These are phyloP conservation scores for Cornus suecica DNA, from an alignment of 148 eudicot species.

Conservation along the genomic window DNA sequence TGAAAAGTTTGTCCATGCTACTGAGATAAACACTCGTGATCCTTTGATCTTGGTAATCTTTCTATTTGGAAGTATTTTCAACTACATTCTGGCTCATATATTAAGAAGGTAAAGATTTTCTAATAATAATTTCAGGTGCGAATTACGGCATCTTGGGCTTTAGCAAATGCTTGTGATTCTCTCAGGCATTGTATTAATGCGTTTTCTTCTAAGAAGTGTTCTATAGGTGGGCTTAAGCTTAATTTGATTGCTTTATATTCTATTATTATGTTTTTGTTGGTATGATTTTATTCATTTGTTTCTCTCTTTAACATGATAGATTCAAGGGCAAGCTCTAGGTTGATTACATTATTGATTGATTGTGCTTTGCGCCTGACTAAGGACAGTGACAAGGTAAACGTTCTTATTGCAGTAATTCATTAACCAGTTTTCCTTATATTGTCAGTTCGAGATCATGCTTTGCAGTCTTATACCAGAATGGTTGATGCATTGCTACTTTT, in stretches of 20 bases:
- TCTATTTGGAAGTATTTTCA: neutral
- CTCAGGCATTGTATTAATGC: slow-evolving; percentile 55
- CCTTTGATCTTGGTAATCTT: slow-evolving; percentile 56
- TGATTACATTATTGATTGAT: slow-evolving; percentile 45
- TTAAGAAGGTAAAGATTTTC: neutral
- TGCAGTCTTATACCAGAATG: slow-evolving; percentile 3
- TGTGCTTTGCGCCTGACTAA: slow-evolving; percentile 67
- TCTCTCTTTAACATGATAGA: slow-evolving; percentile 31
- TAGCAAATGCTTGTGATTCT: slow-evolving; percentile 92
- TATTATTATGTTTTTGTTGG: neutral
- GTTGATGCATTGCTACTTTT: neutral
- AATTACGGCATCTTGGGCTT: slow-evolving; percentile 93
- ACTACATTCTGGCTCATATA: neutral
- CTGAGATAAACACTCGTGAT: slow-evolving; percentile 57
- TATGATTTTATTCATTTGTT: neutral
- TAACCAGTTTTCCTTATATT: neutral
- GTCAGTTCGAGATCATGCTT: neutral
- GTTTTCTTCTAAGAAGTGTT: slow-evolving; percentile 26
- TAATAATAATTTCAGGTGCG: slow-evolving; percentile 58
- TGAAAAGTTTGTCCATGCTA: slow-evolving; percentile 58
- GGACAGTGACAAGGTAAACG: slow-evolving; percentile 87
- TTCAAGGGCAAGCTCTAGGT: slow-evolving; percentile 29
- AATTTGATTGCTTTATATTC: neutral
- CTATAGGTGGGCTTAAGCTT: slow-evolving; percentile 35
- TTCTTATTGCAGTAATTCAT: neutral